Conservation (phyloP, 164 flowering plant genomes). For the Stephania yunnanensis region DNA sequence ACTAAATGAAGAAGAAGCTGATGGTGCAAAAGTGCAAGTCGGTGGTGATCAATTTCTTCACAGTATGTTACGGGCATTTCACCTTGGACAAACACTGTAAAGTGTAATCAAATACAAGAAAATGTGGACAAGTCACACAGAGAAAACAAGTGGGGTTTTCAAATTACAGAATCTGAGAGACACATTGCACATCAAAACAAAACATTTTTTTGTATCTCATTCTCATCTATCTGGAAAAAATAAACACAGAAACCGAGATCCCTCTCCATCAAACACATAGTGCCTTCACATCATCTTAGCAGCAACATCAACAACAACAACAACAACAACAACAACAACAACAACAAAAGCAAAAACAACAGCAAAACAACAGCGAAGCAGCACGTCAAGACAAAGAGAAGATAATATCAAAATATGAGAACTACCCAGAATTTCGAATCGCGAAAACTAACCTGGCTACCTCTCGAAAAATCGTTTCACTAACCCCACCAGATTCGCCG, state of each 20-base stretch:
- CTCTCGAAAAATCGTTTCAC: constrained; percentile 13
- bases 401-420: constrained; percentile 16
- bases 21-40: constrained; percentile 15
- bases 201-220: constrained; percentile 17
- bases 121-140: constrained; percentile 30
- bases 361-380: background rate
- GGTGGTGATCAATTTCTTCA: constrained; percentile 5
- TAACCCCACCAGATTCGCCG: constrained; percentile 30
- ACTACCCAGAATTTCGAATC: constrained; percentile 20
- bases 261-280: background rate
- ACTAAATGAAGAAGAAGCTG: constrained; percentile 1
- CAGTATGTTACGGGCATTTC: constrained; percentile 44
- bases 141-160: constrained; percentile 18
- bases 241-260: background rate
- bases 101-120: background rate
- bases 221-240: background rate
- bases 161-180: constrained; percentile 36
- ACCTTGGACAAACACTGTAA: constrained; percentile 19
- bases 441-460: constrained; percentile 34
- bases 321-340: no score
- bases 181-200: constrained; percentile 64
- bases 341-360: no score
- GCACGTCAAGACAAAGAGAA: constrained; percentile 20
- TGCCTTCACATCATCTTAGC: background rate
- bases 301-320: no score